Conservation (phyloP, 495 filamentous ascomycete species). For the Penicillium angulare region DNA sequence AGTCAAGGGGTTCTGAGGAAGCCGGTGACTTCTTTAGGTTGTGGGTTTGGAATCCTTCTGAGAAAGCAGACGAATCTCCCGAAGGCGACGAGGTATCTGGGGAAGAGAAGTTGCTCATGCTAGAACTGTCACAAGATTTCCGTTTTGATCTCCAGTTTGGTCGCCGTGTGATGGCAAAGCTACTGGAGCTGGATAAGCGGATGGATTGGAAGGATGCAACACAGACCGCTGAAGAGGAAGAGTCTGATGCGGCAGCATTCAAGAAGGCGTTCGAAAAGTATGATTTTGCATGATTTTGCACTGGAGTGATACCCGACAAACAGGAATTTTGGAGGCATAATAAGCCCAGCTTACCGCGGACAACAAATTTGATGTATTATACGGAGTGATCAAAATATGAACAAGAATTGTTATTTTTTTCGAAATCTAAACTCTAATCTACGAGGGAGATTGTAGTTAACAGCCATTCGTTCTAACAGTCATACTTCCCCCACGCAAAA, state of each 20-base stretch:
- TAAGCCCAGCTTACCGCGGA: no score
- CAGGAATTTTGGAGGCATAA: no score
- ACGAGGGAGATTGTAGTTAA: no score
- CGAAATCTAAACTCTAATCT: no score
- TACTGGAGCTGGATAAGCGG: slow-evolving; percentile 72
- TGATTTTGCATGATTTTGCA: slow-evolving; percentile 86
- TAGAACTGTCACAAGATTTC: slow-evolving; percentile 52
- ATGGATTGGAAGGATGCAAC: slow-evolving; percentile 79
- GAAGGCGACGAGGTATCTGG: slow-evolving; percentile 6
- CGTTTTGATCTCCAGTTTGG: slow-evolving; percentile 67
- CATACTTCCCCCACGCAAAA: no score
- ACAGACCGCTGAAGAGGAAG: slow-evolving; percentile 66
- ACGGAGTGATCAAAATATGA: no score
- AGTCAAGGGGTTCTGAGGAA: slow-evolving; percentile 33
- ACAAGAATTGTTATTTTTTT: no score
- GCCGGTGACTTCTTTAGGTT: slow-evolving; percentile 79
- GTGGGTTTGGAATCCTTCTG: slow-evolving; percentile 66
- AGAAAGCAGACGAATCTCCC: neutral
- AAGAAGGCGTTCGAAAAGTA: slow-evolving; percentile 81
- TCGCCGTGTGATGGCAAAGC: slow-evolving; percentile 79
- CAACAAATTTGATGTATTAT: no score
- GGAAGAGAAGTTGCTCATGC: slow-evolving; percentile 46
- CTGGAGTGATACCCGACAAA: slow-evolving; percentile 39
- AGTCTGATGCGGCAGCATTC: slow-evolving; percentile 73
- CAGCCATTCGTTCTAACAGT: no score